Percentiles rank a stretch among this genome's conserved stretches.
Evolutionary conservation across 805 yeast genomes (phyloP).

Genomic region (Wickerhamomyces pijperi): DNA sequence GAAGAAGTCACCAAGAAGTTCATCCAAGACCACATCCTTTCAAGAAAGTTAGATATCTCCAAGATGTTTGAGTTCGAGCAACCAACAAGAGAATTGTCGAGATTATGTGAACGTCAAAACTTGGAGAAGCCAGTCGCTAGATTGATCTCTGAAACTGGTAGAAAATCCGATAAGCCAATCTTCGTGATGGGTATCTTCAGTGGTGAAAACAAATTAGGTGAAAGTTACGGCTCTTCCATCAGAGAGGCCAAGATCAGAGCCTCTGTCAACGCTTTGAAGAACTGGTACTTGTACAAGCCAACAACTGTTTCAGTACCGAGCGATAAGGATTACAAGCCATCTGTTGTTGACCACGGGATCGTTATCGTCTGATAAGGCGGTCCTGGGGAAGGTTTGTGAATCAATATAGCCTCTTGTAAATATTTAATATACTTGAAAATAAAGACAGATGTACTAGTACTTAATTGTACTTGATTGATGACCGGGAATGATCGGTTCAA

Average conservation of each 20-base stretch:
- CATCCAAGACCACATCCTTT: slow-evolving; percentile 62
- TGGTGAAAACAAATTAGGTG: slow-evolving; percentile 77
- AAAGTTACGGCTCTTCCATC: slow-evolving; percentile 86
- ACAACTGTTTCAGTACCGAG: slow-evolving; percentile 52
- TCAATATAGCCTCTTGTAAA: neutral
- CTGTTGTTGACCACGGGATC: slow-evolving; percentile 32
- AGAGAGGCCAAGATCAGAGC: slow-evolving; percentile 90
- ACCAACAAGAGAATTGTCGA: slow-evolving; percentile 77
- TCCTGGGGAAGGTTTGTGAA: neutral
- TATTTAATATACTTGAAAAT: too few relatives aligned
- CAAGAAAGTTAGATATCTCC: slow-evolving; percentile 70
- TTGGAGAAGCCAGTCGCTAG: slow-evolving; percentile 69
- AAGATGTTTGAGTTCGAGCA: slow-evolving; percentile 70
- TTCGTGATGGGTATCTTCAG: slow-evolving; percentile 86
- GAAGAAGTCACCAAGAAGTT: slow-evolving; percentile 48
- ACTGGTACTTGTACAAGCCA: slow-evolving; percentile 89
- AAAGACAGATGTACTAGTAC: too few relatives aligned
- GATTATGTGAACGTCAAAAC: slow-evolving; percentile 65
- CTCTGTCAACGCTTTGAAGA: slow-evolving; percentile 79
- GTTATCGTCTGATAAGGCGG: slow-evolving; percentile 28
- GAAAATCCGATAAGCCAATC: slow-evolving; percentile 72
- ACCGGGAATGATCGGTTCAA: too few relatives aligned
- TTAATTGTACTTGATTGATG: too few relatives aligned
- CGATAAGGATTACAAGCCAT: slow-evolving; percentile 31
- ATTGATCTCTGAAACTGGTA: slow-evolving; percentile 87